A percentile compares a stretch with the other conserved stretches of the same genome.
These are phyloP conservation scores for Claviceps sp. DNA, from an alignment of 2,329 filamentous ascomycete genomes.

Conservation along the genomic window DNA sequence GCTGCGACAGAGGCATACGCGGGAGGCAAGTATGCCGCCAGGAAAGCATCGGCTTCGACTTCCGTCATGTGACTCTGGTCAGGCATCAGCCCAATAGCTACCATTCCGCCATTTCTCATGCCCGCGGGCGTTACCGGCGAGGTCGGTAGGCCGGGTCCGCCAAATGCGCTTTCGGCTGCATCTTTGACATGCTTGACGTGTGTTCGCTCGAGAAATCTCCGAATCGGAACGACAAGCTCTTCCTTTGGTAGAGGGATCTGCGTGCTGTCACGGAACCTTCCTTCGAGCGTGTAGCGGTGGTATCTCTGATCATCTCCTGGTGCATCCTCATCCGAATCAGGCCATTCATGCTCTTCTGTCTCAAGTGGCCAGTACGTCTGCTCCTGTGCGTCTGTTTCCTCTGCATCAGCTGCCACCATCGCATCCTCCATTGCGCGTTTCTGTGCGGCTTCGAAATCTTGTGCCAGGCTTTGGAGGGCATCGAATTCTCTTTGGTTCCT, in stretches of 20 bases:
- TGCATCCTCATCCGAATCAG: slow-evolving; percentile 18
- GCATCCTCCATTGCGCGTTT: slow-evolving; percentile 20
- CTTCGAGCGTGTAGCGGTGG: slow-evolving; percentile 61
- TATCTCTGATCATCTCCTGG: slow-evolving; percentile 33
- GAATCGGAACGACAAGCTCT: slow-evolving; percentile 57
- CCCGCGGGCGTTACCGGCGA: slow-evolving; percentile 57
- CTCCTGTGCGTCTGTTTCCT: slow-evolving; percentile 14
- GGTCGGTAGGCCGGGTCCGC: slow-evolving; percentile 61
- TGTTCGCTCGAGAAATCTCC: slow-evolving; percentile 50
- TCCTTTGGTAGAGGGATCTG: slow-evolving; percentile 63
- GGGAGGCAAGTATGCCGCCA: slow-evolving; percentile 56
- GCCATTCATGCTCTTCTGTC: slow-evolving; percentile 13
- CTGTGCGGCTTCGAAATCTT: slow-evolving; percentile 38
- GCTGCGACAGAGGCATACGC: slow-evolving; percentile 56
- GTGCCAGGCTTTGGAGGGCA: slow-evolving; percentile 40
- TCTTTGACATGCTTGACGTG: slow-evolving; percentile 63
- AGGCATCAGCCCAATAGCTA: slow-evolving; percentile 49
- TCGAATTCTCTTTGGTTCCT: slow-evolving; percentile 42
- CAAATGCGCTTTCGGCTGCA: slow-evolving; percentile 61
- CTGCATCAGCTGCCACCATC: slow-evolving; percentile 6
- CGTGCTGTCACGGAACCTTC: slow-evolving; percentile 57
- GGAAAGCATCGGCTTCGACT: slow-evolving; percentile 61
- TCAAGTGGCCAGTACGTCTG: slow-evolving; percentile 18
- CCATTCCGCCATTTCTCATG: slow-evolving; percentile 45
- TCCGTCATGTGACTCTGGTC: slow-evolving; percentile 54